Evolutionary conservation across 192 early-diverging fungal species (phyloP).

Genomic region (Physocladia obscura): DNA sequence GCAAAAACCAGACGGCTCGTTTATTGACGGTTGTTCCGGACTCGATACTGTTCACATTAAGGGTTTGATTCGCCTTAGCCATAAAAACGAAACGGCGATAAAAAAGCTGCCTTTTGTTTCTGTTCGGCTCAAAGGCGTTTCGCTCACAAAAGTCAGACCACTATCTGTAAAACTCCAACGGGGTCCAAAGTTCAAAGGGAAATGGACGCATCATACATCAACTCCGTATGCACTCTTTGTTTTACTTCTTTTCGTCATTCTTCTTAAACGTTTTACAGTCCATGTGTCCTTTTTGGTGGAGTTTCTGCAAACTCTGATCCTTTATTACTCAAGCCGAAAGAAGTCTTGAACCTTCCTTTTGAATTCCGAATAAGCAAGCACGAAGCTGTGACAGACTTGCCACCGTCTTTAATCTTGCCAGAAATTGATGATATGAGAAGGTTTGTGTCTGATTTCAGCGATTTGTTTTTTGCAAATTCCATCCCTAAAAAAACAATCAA

Average conservation of each 20-base stretch:
- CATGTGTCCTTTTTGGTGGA: constrained; percentile 9
- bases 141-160: constrained; percentile 18
- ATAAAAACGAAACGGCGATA: constrained; percentile 5
- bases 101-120: constrained; percentile 14
- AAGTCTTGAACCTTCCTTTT: constrained; percentile 17
- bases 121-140: constrained; percentile 11
- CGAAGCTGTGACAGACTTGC: constrained; percentile 18
- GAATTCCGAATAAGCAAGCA: constrained; percentile 25
- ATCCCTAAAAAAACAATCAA: too few relatives aligned
- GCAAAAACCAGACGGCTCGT: constrained; percentile 4
- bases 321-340: not conserved
- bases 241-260: not conserved
- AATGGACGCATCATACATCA: not conserved
- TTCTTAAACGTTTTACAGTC: not conserved
- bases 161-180: not conserved
- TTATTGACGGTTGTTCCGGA: constrained; percentile 15
- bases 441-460: not conserved
- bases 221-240: not conserved
- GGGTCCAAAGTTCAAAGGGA: constrained; percentile 23
- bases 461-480: too few relatives aligned
- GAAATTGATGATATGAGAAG: constrained; percentile 5
- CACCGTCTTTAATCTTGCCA: constrained; percentile 20
- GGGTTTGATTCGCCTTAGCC: constrained; percentile 12
- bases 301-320: constrained; percentile 4
- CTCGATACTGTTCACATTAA: constrained; percentile 11